Percentiles rank a stretch among this genome's conserved stretches.
Conservation (phyloP, 257 asterid genomes). For the Przewalskia tangutica region DNA sequence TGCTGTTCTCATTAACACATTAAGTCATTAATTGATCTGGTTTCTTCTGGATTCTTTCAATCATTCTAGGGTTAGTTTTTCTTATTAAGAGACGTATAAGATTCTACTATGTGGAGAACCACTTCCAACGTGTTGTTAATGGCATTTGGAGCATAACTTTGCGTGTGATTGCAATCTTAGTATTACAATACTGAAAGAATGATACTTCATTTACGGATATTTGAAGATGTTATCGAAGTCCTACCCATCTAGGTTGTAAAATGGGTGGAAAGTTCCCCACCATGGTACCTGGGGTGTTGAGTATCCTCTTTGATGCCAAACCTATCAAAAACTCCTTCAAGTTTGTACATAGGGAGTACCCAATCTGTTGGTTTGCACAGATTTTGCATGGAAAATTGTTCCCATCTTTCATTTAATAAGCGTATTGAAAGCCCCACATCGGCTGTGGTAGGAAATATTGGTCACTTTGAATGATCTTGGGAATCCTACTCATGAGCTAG, state of each 20-base stretch:
- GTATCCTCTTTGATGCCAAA: neutral
- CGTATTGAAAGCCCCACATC: neutral
- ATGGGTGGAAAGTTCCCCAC: too few species aligned
- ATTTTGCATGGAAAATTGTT: neutral
- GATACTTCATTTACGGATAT: too few species aligned
- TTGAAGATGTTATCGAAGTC: neutral
- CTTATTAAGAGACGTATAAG: neutral
- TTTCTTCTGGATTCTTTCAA: neutral
- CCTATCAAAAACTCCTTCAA: neutral
- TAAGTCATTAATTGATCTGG: neutral
- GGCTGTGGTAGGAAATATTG: neutral
- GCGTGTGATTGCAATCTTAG: too few species aligned
- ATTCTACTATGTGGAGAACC: neutral
- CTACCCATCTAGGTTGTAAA: neutral
- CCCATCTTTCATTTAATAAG: neutral
- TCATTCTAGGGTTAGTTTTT: neutral
- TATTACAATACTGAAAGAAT: too few species aligned
- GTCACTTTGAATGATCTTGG: neutral
- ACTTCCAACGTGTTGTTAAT: neutral
- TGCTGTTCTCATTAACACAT: neutral
- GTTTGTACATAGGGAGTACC: neutral
- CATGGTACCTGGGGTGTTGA: neutral
- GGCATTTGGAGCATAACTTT: neutral
- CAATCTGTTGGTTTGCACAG: neutral
- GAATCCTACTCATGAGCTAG: neutral